These are phyloP conservation scores for Ambrosiella xylebori DNA, from an alignment of 2,329 filamentous ascomycete genomes.

Conservation along the genomic window DNA sequence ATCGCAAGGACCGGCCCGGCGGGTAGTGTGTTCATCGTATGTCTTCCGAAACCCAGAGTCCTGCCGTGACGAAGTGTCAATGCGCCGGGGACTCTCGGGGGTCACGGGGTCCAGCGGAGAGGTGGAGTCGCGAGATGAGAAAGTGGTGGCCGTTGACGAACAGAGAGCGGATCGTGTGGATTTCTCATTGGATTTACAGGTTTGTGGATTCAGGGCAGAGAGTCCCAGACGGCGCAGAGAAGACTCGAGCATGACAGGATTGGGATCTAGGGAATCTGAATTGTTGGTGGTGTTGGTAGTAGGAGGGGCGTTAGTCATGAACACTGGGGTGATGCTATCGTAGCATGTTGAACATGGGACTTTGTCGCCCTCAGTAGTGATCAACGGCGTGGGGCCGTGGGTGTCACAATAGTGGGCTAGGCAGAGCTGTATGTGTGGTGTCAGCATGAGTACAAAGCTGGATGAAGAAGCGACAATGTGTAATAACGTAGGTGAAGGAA, in stretches of 20 bases:
- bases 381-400: constrained; percentile 50
- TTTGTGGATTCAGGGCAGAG: background rate
- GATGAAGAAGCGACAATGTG: too few relatives aligned
- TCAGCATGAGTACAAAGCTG: constrained; percentile 9
- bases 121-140: constrained; percentile 23
- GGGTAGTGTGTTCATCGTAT: constrained; percentile 48
- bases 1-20: constrained; percentile 45
- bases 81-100: constrained; percentile 36
- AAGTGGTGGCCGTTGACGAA: constrained; percentile 21
- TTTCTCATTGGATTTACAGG: constrained; percentile 16
- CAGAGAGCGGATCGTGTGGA: constrained; percentile 24
- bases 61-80: constrained; percentile 24
- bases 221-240: background rate
- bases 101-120: constrained; percentile 31
- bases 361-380: constrained; percentile 51
- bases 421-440: constrained; percentile 36
- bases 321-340: constrained; percentile 25
- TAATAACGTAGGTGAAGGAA: background rate
- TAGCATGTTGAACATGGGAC: constrained; percentile 43
- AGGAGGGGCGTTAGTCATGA: constrained; percentile 1
- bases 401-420: constrained; percentile 55
- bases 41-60: constrained; percentile 45
- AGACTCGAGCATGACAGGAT: constrained; percentile 14
- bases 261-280: background rate
- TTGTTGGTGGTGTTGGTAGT: background rate